A percentile compares a stretch with the other conserved stretches of the same genome.
Evolutionary conservation across 805 yeast genomes (phyloP).

Genomic region (Wickerhamomyces chaumierensis): DNA sequence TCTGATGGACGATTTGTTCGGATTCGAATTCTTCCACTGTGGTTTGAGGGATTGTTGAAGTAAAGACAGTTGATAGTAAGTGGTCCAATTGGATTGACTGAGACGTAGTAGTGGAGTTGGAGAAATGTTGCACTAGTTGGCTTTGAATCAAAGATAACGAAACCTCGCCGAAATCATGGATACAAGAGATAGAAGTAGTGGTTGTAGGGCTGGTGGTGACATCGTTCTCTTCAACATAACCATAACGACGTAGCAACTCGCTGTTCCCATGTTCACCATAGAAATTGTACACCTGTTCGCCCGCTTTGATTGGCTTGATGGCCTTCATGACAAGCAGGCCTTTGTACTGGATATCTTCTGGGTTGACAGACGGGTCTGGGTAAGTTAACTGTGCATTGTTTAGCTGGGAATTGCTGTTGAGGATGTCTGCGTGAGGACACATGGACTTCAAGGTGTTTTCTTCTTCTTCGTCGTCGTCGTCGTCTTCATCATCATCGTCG

Average conservation of each 20-base stretch:
- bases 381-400: constrained; percentile 66
- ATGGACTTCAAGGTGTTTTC: constrained; percentile 53
- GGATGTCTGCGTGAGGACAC: constrained; percentile 88
- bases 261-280: constrained; percentile 88
- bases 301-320: constrained; percentile 42
- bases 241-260: constrained; percentile 85
- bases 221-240: constrained; percentile 55
- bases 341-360: constrained; percentile 2
- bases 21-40: constrained; percentile 25
- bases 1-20: constrained; percentile 34
- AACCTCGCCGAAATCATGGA: constrained; percentile 74
- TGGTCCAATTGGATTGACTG: constrained; percentile 24
- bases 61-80: not conserved
- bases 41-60: constrained; percentile 12
- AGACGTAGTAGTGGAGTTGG: constrained; percentile 17
- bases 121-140: constrained; percentile 23
- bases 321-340: constrained; percentile 61
- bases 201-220: too few relatives aligned
- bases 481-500: constrained; percentile 4
- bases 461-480: constrained; percentile 23
- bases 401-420: constrained; percentile 72
- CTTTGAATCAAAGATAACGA: constrained; percentile 23
- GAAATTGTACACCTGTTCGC: constrained; percentile 75
- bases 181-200: constrained; percentile 53
- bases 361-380: constrained; percentile 13